phyloP scores from a whole-genome alignment of 352 stramenopile genomes.

The Phytophthora boehmeriae region DNA sequence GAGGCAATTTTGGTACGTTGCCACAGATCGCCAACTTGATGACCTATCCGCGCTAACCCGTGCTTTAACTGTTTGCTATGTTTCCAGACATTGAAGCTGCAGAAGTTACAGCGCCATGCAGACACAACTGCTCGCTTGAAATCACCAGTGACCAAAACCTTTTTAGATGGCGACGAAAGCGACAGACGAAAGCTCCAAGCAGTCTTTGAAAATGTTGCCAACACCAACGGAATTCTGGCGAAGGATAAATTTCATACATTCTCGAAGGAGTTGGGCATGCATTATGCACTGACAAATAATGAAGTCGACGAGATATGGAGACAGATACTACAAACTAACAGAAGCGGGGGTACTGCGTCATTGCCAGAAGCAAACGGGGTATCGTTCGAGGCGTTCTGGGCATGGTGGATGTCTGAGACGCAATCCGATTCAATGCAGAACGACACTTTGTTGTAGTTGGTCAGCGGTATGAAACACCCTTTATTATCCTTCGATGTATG shows the following conservation, averaged over 20 bases:
- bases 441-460: not conserved
- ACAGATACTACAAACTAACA: conserved; percentile 28
- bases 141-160: conserved; percentile 16
- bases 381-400: conserved; percentile 50
- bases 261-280: conserved; percentile 36
- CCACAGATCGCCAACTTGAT: not conserved
- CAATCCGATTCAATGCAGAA: conserved; percentile 32
- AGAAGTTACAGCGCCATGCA: conserved; percentile 42
- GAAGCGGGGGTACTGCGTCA: not conserved
- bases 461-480: not conserved
- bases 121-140: conserved; percentile 34
- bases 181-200: conserved; percentile 28
- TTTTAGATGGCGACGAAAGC: conserved; percentile 29
- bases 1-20: conserved; percentile 45
- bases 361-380: conserved; percentile 11
- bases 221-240: conserved; percentile 14
- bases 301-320: conserved; percentile 69
- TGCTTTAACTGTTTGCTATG: not conserved
- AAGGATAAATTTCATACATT: conserved; percentile 44
- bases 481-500: conserved; percentile 25
- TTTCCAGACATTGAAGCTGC: conserved; percentile 45
- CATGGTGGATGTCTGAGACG: conserved; percentile 61
- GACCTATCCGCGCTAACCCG: not conserved
- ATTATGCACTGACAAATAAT: conserved; percentile 27
- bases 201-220: conserved; percentile 39